Evolutionary conservation across 176 grass and related monocot genomes (phyloP).

Genomic region (Hsuehochloa calcarea): DNA sequence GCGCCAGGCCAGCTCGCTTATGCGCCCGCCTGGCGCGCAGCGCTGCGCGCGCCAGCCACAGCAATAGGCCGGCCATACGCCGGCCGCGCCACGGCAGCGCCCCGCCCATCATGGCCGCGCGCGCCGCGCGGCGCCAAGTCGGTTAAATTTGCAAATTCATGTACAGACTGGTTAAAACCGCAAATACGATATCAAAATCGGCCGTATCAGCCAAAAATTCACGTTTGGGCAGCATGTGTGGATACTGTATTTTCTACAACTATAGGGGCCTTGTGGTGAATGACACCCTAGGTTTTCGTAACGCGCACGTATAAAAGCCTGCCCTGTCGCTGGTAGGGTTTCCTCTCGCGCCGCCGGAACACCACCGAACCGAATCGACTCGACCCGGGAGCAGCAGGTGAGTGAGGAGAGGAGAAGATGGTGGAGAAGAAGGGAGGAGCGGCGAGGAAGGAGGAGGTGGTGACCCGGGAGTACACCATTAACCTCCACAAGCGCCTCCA

Average conservation of each 20-base stretch:
- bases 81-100: no score
- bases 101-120: no score
- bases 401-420: conserved; percentile 39
- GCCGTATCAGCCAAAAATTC: no score
- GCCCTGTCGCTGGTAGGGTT: conserved; percentile 23
- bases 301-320: background rate
- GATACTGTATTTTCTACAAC: background rate
- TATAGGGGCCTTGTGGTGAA: background rate
- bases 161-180: no score
- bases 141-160: no score
- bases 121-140: no score
- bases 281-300: background rate
- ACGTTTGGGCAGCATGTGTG: no score
- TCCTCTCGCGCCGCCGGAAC: conserved; percentile 43
- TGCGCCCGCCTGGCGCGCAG: no score
- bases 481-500: conserved; percentile 94
- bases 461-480: conserved; percentile 79
- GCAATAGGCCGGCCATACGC: no score
- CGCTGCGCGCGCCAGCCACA: no score
- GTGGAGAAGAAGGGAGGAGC: conserved; percentile 58
- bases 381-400: background rate
- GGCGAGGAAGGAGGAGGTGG: conserved; percentile 76
- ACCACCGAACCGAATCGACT: background rate
- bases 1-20: no score
- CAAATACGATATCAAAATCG: no score